Base-by-base conservation (phyloP, 768 basidiomycete genomes). In the Mycena vitilis region DNA sequence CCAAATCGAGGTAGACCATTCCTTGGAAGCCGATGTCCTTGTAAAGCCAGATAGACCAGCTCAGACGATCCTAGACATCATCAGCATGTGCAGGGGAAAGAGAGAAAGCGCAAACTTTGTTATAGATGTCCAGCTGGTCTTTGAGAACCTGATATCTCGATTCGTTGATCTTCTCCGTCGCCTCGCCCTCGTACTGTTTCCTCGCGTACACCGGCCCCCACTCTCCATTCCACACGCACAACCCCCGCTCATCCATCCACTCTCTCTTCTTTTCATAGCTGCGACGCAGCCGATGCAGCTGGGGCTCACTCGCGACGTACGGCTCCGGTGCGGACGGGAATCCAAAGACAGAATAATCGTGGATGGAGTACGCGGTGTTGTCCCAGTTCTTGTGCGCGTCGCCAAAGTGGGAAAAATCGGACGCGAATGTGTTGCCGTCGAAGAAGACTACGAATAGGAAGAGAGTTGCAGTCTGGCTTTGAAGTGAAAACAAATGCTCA, bases 1-100 rank as follows among this genome's bases (percentile, higher is more conserved):
- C 86, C 15, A 81, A 83, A n/a, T 86, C 85, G 73, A 90, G 83
- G 78, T 92, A 87, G 36, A 92, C 89, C 92, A 95, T 93, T 44
- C 93, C 93, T 79, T 93, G 91, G 84, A 91, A 91, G n/a, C 92
- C 92, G 72, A 92, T 91, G 73, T 93, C 91, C 73, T 92, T 95
- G 86, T 92, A 95, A 22, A 94, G 80, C 94, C 94, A 95, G 81
- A 95, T 95, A 0, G 90, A 89, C 93, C 92, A 94, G 75, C 87
- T 89, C 63, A 91, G 77, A 34, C 86, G 87, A 72, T 88, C 89
- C 88, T 90, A 62, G 23, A n/a, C 48, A 23, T 25, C n/a, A 25
- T 60, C 20, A 55, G 53, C 22, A 10, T n/a, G 25, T 16, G n/a
- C n/a, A 20, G 36, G n/a, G 0, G 11, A 37, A 38, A 12, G 40